Base-by-base conservation (phyloP, 352 stramenopile species). In the Aphanomyces invadans region DNA sequence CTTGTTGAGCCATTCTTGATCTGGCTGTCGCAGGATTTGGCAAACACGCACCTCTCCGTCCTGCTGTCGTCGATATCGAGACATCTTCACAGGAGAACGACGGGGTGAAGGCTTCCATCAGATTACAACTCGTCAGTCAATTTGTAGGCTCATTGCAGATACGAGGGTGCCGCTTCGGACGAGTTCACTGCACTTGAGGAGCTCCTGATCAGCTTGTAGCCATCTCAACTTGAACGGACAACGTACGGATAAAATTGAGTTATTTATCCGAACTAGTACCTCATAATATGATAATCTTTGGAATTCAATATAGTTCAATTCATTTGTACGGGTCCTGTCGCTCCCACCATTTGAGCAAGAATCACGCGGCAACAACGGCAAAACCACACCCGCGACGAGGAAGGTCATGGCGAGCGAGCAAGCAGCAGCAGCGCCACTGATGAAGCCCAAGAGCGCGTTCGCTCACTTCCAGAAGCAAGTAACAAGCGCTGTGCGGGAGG, bases 361-460 rank as follows among this genome's bases (percentile, higher is more conserved):
- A 52, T 64, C 52, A 11, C 55, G 55, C 55, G 55, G 55, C 55
- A 64, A 32, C 15, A 45, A 52, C 44, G 12, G 44, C 19, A 57
- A 11, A 28, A 29, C 21, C n/a, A n/a, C n/a, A n/a, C 12, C 25
- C 29, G 49, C 1, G 49, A 57, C 21, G 25, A 17, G 21, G 32
- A 64, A 44, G 23, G 11, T 17, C 38, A 67, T 57, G 60, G 28
- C 42, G 42, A 67, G 26, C 26, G 55, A 63, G 2, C 26, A 63
- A 33, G 29, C 55, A 21, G 31, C 49, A 36, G 17, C 54, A 5
- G 36, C 65, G 48, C 82, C 88, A 73, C 74, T 74, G 0, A 70
- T 74, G n/a, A 89, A 89, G 72, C 69, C 85, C 49, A 89, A 89
- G 71, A 81, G 68, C 44, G 83, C 85, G 52, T 94, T 89, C 72